Evolutionary conservation across 1,139 yeast species (phyloP).

Genomic region (Diutina scorzettiae): DNA sequence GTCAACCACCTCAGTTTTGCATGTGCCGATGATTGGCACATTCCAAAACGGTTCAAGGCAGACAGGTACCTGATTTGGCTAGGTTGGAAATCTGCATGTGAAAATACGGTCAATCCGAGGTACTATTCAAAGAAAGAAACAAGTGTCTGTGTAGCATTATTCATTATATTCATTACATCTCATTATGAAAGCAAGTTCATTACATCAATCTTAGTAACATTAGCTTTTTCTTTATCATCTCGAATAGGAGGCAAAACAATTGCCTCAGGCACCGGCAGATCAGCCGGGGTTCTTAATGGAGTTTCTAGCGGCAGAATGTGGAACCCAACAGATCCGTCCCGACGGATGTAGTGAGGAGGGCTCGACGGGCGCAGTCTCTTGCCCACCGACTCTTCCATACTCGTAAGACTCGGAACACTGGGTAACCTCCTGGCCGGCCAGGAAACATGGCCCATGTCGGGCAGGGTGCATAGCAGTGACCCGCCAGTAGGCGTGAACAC

Average conservation of each 20-base stretch:
- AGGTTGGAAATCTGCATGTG: too few relatives aligned
- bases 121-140: too few relatives aligned
- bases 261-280: slow-evolving; percentile 18
- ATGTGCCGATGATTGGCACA: too few relatives aligned
- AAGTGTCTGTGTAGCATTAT: too few relatives aligned
- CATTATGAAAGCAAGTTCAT: neutral
- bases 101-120: too few relatives aligned
- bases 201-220: neutral
- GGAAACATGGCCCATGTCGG: neutral
- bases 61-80: too few relatives aligned
- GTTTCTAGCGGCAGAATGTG: slow-evolving; percentile 25
- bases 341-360: slow-evolving; percentile 4
- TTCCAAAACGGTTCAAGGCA: too few relatives aligned
- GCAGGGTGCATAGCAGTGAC: slow-evolving; percentile 2
- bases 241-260: neutral
- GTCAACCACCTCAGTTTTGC: too few relatives aligned
- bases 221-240: too few relatives aligned
- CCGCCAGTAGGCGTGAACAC: neutral
- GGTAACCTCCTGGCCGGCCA: neutral
- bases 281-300: slow-evolving; percentile 33
- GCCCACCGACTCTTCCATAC: neutral
- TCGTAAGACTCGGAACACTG: neutral
- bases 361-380: slow-evolving; percentile 2
- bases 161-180: too few relatives aligned
- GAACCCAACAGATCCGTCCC: slow-evolving; percentile 10